Conservation (phyloP, 2,329 filamentous ascomycete genomes). For the Fusarium coffeatum region DNA sequence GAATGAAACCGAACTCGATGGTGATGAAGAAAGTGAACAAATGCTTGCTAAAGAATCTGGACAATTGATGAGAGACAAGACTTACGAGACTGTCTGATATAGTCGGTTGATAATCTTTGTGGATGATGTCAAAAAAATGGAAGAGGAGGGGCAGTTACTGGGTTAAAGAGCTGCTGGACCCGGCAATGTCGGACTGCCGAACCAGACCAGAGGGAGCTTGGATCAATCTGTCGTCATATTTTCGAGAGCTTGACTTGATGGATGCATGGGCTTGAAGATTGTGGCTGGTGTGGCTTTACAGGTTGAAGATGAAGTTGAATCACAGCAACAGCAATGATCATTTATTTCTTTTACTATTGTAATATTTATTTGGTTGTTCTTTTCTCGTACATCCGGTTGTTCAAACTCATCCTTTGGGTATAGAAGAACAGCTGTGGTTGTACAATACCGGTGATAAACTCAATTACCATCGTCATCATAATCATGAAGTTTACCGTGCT, state of each 20-base stretch:
- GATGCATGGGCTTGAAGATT: constrained; percentile 2
- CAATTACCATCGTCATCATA: neutral
- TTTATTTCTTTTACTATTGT: neutral
- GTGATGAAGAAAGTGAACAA: neutral
- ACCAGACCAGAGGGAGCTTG: constrained; percentile 23
- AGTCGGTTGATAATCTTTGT: neutral
- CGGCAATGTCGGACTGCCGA: constrained; percentile 47
- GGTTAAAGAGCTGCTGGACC: constrained; percentile 27
- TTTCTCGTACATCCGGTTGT: neutral
- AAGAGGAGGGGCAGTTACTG: constrained; percentile 24
- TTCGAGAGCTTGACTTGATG: constrained; percentile 36
- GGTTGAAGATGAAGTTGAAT: neutral
- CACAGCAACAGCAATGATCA: neutral
- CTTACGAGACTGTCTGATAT: constrained; percentile 10
- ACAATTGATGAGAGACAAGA: neutral
- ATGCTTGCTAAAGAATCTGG: neutral
- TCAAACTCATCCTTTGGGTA: neutral
- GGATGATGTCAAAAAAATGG: constrained; percentile 49
- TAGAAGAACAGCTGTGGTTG: neutral
- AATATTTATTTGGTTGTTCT: neutral
- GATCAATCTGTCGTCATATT: constrained; percentile 49
- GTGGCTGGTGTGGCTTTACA: constrained; percentile 16
- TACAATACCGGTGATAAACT: neutral
- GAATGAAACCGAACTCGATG: neutral
- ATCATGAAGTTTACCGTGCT: constrained; percentile 18